Conservation (phyloP, 2,329 filamentous ascomycete genomes). For the Sporothrix luriei region DNA sequence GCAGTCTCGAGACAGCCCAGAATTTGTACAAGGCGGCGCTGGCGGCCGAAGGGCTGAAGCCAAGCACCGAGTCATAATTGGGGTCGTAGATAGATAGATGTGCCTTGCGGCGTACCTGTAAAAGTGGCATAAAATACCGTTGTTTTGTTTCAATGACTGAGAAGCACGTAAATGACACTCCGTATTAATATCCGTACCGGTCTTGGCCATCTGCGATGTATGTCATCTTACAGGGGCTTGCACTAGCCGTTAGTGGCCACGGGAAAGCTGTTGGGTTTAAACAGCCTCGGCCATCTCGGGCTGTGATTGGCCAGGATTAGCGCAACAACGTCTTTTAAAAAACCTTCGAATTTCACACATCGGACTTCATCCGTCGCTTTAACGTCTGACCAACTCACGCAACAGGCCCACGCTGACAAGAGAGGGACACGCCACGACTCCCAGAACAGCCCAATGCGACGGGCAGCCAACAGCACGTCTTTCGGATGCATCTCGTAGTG, state of each 20-base stretch:
- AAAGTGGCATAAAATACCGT: background rate
- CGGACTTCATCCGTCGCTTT: background rate
- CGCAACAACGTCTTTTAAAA: background rate
- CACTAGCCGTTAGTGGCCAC: constrained; percentile 8
- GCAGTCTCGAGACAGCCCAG: constrained; percentile 70
- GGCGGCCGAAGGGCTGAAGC: constrained; percentile 36
- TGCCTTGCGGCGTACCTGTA: background rate
- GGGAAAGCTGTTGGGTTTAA: too few species aligned
- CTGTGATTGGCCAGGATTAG: constrained; percentile 16
- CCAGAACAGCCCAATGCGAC: constrained; percentile 22
- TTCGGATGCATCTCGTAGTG: constrained; percentile 40
- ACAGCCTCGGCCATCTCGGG: background rate
- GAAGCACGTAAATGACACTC: too few species aligned
- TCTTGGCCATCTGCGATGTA: too few species aligned
- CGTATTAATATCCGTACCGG: too few species aligned
- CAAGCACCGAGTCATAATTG: constrained; percentile 33
- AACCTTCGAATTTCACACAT: constrained; percentile 15
- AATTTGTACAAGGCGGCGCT: constrained; percentile 36
- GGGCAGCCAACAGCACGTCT: constrained; percentile 8
- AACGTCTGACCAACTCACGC: background rate
- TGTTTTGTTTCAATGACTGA: too few species aligned
- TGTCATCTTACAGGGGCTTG: background rate
- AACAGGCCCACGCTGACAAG: background rate
- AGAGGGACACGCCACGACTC: constrained; percentile 6
- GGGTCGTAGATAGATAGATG: background rate